These are phyloP conservation scores for Emergomyces africanus DNA, from an alignment of 2,329 filamentous ascomycete genomes.

Conservation along the genomic window DNA sequence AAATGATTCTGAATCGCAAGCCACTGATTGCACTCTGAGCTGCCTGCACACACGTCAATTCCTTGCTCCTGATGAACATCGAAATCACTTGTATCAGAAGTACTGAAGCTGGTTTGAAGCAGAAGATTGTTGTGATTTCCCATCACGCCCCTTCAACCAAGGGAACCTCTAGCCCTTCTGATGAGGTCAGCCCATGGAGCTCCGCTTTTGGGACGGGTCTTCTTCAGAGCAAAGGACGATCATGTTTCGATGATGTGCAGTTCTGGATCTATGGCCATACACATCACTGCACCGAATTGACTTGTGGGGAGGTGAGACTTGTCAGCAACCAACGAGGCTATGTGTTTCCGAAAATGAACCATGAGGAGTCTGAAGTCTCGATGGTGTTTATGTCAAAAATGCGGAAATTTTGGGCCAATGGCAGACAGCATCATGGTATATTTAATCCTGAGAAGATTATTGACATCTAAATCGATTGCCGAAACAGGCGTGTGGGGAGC, in stretches of 20 bases:
- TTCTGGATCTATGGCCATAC: constrained; percentile 33
- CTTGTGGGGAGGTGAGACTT: constrained; percentile 20
- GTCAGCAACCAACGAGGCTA: constrained; percentile 31
- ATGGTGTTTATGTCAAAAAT: not conserved
- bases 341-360: constrained; percentile 5
- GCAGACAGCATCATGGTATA: not conserved
- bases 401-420: not conserved
- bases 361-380: not conserved
- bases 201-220: constrained; percentile 35
- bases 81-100: too few species aligned
- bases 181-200: constrained; percentile 2
- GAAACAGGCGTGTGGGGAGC: too few species aligned
- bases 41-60: too few species aligned
- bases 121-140: too few species aligned
- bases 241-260: constrained; percentile 15
- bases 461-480: not conserved
- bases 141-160: too few species aligned
- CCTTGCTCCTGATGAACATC: too few species aligned
- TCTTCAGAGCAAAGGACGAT: constrained; percentile 12
- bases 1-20: too few species aligned
- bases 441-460: constrained; percentile 1
- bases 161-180: too few species aligned
- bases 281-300: constrained; percentile 27
- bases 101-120: too few species aligned
- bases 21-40: too few species aligned